Evolutionary conservation across 1,139 yeast genomes (phyloP).

Genomic region (Hyphopichia wangnamkhiaoensis): DNA sequence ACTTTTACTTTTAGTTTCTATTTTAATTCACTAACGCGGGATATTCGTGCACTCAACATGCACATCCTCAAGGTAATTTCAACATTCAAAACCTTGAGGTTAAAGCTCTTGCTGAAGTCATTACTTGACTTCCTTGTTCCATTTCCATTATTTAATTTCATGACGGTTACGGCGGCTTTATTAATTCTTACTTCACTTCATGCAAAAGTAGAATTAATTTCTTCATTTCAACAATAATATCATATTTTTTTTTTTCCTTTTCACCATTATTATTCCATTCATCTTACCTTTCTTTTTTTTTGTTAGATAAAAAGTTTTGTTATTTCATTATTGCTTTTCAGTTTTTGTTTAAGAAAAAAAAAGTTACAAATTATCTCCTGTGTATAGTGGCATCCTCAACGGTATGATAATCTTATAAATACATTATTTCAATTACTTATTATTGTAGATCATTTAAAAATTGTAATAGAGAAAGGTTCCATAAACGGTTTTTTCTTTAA

Average conservation of each 20-base stretch:
- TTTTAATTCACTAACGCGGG: constrained; percentile 32
- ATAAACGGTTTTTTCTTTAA: no score
- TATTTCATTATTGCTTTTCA: background rate
- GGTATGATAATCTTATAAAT: no score
- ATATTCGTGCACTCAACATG: constrained; percentile 29
- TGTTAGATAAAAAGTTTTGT: constrained; percentile 11
- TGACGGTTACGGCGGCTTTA: constrained; percentile 18
- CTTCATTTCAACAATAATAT: constrained; percentile 26
- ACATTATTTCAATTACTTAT: constrained; percentile 2
- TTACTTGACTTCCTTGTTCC: constrained; percentile 1
- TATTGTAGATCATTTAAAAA: background rate
- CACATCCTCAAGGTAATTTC: constrained; percentile 19
- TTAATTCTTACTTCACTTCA: no score
- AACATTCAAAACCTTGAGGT: no score
- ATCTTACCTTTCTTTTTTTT: constrained; percentile 4
- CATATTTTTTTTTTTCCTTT: constrained; percentile 9
- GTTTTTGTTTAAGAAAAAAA: no score
- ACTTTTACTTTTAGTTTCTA: constrained; percentile 2
- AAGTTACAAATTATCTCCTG: constrained; percentile 20
- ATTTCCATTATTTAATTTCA: constrained; percentile 10
- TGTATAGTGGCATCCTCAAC: constrained; percentile 37
- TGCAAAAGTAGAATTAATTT: no score
- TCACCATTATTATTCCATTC: constrained; percentile 6
- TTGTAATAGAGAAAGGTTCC: background rate
- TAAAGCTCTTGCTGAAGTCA: no score